Percentiles rank a stretch among this genome's conserved stretches.
These are phyloP conservation scores for Bonnemaisonia californica DNA, from an alignment of 31 red algal genomes.

Conservation along the genomic window DNA sequence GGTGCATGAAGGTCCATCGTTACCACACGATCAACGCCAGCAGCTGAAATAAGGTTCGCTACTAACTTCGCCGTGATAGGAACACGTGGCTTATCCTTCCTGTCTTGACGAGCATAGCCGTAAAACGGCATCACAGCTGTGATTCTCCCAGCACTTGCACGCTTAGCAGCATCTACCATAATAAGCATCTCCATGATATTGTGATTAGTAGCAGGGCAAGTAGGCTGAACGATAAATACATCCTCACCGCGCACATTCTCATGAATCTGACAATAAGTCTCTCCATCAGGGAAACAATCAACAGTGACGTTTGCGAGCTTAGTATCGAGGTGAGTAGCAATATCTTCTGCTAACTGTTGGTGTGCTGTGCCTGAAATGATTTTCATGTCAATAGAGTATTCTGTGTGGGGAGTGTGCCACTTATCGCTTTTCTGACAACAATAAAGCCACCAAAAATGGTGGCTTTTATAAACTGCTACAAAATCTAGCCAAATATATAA, in stretches of 20 bases:
- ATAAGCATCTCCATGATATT: constrained; percentile 82
- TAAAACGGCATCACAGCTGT: constrained; percentile 81
- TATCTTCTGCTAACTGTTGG: too few species aligned
- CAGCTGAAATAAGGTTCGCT: constrained; percentile 60
- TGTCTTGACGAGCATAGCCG: constrained; percentile 79
- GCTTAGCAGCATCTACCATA: constrained; percentile 72
- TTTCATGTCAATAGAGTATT: too few species aligned
- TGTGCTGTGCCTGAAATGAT: too few species aligned
- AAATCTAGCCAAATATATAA: too few species aligned
- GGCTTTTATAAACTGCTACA: too few species aligned
- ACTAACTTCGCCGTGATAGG: constrained; percentile 80
- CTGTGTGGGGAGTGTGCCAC: too few species aligned
- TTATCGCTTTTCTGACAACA: too few species aligned
- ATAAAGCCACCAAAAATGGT: too few species aligned
- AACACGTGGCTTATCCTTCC: constrained; percentile 67
- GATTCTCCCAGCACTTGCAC: constrained; percentile 72
- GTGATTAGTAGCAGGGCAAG: constrained; percentile 63
- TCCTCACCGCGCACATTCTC: constrained; percentile 82
- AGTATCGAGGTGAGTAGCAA: too few species aligned
- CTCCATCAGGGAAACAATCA: constrained; percentile 70
- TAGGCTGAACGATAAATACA: constrained; percentile 71
- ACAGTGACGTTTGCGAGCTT: constrained; percentile 24
- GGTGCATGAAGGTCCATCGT: constrained; percentile 83
- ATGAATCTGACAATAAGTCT: constrained; percentile 66
- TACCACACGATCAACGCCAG: constrained; percentile 73